Conservation (phyloP, 1,139 yeast genomes). For the Wickerhamomyces sp. region DNA sequence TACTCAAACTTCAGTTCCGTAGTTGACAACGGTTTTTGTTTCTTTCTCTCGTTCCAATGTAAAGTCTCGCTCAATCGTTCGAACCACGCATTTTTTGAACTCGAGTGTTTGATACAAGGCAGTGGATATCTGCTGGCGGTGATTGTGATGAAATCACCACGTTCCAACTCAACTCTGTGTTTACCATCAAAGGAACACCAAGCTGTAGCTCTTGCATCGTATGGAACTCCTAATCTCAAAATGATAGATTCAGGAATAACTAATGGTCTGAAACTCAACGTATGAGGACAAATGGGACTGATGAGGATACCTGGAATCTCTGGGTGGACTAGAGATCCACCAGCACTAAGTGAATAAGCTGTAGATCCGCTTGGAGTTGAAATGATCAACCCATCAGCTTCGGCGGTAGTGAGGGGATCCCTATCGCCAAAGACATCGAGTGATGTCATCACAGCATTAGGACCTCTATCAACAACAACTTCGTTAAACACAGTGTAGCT, state of each 20-base stretch:
- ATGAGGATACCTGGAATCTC: constrained; percentile 73
- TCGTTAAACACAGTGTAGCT: constrained; percentile 72
- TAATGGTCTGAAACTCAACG: constrained; percentile 77
- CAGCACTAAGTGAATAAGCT: constrained; percentile 81
- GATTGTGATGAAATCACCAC: constrained; percentile 66
- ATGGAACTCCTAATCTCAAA: constrained; percentile 65
- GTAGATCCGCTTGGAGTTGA: constrained; percentile 92
- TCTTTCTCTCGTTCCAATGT: constrained; percentile 51
- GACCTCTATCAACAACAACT: constrained; percentile 79
- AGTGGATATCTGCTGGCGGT: constrained; percentile 72
- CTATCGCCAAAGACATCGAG: constrained; percentile 75
- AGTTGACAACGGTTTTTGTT: constrained; percentile 30
- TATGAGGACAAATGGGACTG: constrained; percentile 85
- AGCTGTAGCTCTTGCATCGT: constrained; percentile 60
- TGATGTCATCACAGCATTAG: constrained; percentile 72
- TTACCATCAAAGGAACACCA: constrained; percentile 85
- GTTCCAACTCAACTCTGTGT: constrained; percentile 57
- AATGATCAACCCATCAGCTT: constrained; percentile 81
- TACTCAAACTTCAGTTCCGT: constrained; percentile 3
- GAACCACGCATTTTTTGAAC: constrained; percentile 43
- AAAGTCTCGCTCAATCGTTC: constrained; percentile 40
- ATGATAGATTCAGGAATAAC: constrained; percentile 69
- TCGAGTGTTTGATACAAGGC: constrained; percentile 56
- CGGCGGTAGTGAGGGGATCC: constrained; percentile 73
- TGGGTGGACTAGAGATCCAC: constrained; percentile 87